Conservation (phyloP, 2,329 filamentous ascomycete species). For the Thelonectria olida region DNA sequence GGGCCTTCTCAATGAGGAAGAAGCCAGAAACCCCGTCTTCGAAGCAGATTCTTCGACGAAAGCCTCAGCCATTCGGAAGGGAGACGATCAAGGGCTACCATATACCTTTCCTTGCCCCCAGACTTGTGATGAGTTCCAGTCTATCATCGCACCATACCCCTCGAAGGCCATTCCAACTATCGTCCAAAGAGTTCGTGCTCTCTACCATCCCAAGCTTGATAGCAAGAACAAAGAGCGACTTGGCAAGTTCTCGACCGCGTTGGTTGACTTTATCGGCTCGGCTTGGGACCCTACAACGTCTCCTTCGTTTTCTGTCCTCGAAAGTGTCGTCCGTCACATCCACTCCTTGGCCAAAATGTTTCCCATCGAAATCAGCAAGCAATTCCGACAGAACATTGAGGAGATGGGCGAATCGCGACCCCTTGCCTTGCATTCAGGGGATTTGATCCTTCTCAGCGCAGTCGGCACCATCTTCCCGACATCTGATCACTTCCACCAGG, state of each 20-base stretch:
- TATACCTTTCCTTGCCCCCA: conserved; percentile 90
- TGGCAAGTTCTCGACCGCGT: conserved; percentile 68
- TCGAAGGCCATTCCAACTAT: conserved; percentile 76
- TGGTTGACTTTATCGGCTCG: conserved; percentile 70
- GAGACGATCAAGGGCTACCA: conserved; percentile 69
- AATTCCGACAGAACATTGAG: conserved; percentile 78
- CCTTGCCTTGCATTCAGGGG: conserved; percentile 68
- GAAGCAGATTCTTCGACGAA: conserved; percentile 55
- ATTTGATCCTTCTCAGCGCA: conserved; percentile 84
- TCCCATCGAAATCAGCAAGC: conserved; percentile 78
- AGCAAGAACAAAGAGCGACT: conserved; percentile 88
- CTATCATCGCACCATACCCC: conserved; percentile 69
- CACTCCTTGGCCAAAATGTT: conserved; percentile 93
- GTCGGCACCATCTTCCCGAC: conserved; percentile 89
- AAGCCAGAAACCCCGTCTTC: conserved; percentile 63
- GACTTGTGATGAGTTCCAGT: conserved; percentile 77
- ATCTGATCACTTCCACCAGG: conserved; percentile 96
- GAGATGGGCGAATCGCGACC: conserved; percentile 60
- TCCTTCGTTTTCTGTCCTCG: conserved; percentile 74
- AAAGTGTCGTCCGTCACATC: conserved; percentile 86
- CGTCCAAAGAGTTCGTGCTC: conserved; percentile 86
- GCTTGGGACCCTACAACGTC: conserved; percentile 53
- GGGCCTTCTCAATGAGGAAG: conserved; percentile 69
- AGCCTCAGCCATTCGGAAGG: conserved; percentile 44
- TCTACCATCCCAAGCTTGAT: conserved; percentile 91